phyloP scores from a whole-genome alignment of 1,284 basidiomycete genomes.

The Rugosomyces carneus region DNA sequence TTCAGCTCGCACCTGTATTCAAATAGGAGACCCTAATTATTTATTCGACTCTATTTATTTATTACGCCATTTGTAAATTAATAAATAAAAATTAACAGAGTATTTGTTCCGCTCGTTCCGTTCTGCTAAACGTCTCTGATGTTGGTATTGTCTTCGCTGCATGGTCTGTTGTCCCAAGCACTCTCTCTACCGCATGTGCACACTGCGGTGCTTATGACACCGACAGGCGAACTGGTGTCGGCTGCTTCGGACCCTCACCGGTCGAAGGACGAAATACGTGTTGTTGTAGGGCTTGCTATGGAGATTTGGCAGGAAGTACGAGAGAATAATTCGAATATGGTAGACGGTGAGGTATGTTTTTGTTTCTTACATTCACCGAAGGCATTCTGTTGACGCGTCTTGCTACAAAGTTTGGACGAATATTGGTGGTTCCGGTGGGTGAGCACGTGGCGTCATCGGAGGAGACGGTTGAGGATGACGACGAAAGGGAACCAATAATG shows the following conservation, averaged over 20 bases:
- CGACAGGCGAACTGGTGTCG: conserved; percentile 57
- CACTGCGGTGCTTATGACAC: conserved; percentile 57
- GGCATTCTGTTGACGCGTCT: background rate
- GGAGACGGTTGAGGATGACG: conserved; percentile 11
- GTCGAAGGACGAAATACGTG: conserved; percentile 65
- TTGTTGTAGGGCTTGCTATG: conserved; percentile 61
- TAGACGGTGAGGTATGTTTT: conserved; percentile 65
- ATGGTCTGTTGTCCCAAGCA: conserved; percentile 51
- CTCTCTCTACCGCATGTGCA: conserved; percentile 49
- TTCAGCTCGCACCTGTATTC: conserved; percentile 30
- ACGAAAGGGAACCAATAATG: conserved; percentile 46
- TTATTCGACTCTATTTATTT: background rate
- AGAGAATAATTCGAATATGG: conserved; percentile 51
- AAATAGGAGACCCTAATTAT: conserved; percentile 21
- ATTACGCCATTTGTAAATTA: background rate
- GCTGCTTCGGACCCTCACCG: conserved; percentile 43
- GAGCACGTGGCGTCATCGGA: conserved; percentile 23
- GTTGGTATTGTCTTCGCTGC: conserved; percentile 57
- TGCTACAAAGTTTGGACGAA: conserved; percentile 51
- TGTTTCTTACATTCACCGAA: background rate
- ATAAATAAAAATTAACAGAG: background rate
- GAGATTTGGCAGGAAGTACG: conserved; percentile 74
- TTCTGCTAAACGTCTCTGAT: conserved; percentile 25
- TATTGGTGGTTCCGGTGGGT: conserved; percentile 61
- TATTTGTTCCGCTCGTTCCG: background rate